Conservation (phyloP, 2,329 filamentous ascomycete species). For the Dactylellina haptotyla region DNA sequence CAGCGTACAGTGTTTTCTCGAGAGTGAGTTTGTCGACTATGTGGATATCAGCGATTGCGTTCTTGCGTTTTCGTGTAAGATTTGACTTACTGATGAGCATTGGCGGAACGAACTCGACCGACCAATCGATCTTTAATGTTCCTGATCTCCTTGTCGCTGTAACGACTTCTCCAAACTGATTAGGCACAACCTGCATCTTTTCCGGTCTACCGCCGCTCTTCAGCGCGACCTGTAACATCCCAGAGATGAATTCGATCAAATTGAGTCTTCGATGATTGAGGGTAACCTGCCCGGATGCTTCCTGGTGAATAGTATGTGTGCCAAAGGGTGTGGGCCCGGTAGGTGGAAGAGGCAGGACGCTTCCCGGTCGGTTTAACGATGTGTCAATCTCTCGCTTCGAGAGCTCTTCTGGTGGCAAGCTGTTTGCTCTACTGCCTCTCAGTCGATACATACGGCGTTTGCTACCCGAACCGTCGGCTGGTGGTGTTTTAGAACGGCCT, state of each 20-base stretch:
- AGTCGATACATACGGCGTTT: conserved; percentile 39
- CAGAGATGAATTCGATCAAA: conserved; percentile 54
- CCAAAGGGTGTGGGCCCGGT: conserved; percentile 47
- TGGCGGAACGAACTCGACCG: conserved; percentile 64
- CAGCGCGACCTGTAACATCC: conserved; percentile 50
- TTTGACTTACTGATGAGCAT: conserved; percentile 64
- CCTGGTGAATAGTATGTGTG: conserved; percentile 53
- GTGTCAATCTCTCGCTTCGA: conserved; percentile 44
- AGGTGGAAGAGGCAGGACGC: conserved; percentile 48
- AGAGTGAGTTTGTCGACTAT: conserved; percentile 56
- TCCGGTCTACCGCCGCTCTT: conserved; percentile 53
- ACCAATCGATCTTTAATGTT: conserved; percentile 60
- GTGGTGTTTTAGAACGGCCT: conserved; percentile 62
- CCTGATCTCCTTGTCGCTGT: conserved; percentile 49
- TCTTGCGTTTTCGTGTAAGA: not conserved
- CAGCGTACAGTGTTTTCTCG: conserved; percentile 66
- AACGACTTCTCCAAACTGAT: conserved; percentile 42
- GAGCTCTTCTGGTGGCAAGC: conserved; percentile 44
- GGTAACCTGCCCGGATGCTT: conserved; percentile 52
- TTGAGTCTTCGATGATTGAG: conserved; percentile 50
- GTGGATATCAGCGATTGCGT: not conserved
- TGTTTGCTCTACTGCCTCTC: conserved; percentile 48
- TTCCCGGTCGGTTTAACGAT: conserved; percentile 47
- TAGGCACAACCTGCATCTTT: conserved; percentile 40
- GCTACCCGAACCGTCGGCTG: conserved; percentile 19